phyloP scores from a whole-genome alignment of 1,284 basidiomycete genomes.

The Sparassis latifolia region DNA sequence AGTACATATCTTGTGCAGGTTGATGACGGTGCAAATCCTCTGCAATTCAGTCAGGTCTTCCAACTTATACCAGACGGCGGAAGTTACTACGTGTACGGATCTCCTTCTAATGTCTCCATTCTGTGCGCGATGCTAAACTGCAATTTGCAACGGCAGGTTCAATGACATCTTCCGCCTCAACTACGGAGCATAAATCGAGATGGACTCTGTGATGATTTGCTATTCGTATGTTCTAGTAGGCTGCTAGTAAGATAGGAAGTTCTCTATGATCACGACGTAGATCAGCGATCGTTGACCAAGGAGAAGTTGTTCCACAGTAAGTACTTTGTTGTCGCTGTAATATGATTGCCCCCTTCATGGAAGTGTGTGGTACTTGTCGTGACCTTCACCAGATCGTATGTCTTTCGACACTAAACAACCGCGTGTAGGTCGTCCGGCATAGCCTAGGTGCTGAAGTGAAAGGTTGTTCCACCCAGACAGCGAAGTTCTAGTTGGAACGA shows the following conservation, averaged over 20 bases:
- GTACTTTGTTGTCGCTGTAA: background rate
- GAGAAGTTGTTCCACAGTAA: background rate
- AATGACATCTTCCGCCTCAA: conserved; percentile 92
- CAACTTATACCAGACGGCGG: conserved; percentile 77
- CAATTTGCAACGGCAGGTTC: conserved; percentile 34
- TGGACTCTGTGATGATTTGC: background rate
- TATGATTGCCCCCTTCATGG: background rate
- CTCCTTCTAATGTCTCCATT: conserved; percentile 9
- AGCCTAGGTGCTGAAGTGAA: too few species aligned
- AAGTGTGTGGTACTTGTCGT: too few species aligned
- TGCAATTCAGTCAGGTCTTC: conserved; percentile 90
- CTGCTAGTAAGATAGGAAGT: background rate
- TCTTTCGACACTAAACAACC: too few species aligned
- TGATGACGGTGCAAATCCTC: conserved; percentile 72
- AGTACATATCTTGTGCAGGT: conserved; percentile 40
- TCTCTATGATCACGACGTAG: too few species aligned
- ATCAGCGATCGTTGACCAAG: background rate
- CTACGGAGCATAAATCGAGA: conserved; percentile 32
- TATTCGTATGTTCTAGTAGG: background rate
- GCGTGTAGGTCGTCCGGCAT: too few species aligned
- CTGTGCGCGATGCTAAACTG: conserved; percentile 1
- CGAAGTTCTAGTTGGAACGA: too few species aligned
- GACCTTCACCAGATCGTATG: too few species aligned
- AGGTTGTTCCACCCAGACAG: too few species aligned
- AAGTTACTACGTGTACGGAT: conserved; percentile 80